phyloP scores from a whole-genome alignment of 768 basidiomycete genomes.

The Mycena rebaudengoi region DNA sequence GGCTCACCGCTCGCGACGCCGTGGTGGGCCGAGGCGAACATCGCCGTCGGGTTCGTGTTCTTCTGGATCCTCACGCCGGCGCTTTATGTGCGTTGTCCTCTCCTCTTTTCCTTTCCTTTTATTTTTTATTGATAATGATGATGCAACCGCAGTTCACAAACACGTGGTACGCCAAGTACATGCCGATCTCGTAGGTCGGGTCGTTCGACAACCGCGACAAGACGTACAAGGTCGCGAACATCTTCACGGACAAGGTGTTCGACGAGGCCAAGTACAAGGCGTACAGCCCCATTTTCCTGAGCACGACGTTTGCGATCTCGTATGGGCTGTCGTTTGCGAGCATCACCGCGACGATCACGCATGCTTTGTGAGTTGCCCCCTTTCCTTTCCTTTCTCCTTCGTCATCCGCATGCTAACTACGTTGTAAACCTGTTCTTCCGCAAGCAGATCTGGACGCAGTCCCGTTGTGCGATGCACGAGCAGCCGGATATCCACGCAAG shows the following conservation, averaged over 20 bases:
- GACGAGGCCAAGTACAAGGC: conserved; percentile 60
- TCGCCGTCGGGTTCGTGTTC: too few species aligned
- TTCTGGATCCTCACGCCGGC: too few species aligned
- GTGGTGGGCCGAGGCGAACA: too few species aligned
- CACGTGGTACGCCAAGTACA: conserved; percentile 61
- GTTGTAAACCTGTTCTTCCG: conserved; percentile 69
- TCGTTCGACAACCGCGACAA: conserved; percentile 73
- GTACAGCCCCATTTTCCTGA: conserved; percentile 72
- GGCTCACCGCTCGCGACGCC: not conserved
- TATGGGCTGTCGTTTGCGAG: conserved; percentile 83
- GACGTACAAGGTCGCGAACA: conserved; percentile 63
- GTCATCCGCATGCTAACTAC: conserved; percentile 69
- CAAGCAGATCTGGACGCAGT: conserved; percentile 80
- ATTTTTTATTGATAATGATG: not conserved
- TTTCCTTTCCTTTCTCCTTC: not conserved
- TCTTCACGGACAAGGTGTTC: conserved; percentile 61
- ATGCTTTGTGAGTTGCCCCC: too few species aligned
- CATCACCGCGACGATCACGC: conserved; percentile 78
- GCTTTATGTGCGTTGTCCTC: conserved; percentile 45
- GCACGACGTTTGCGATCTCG: conserved; percentile 78
- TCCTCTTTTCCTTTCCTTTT: not conserved
- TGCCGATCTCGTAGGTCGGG: conserved; percentile 71
- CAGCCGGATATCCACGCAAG: conserved; percentile 89
- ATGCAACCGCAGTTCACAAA: conserved; percentile 61
- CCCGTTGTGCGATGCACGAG: conserved; percentile 75